Evolutionary conservation across 257 asterid genomes (phyloP), one percentile per base, ranked within the genome.

Genomic region (Nemophila menziesii): DNA sequence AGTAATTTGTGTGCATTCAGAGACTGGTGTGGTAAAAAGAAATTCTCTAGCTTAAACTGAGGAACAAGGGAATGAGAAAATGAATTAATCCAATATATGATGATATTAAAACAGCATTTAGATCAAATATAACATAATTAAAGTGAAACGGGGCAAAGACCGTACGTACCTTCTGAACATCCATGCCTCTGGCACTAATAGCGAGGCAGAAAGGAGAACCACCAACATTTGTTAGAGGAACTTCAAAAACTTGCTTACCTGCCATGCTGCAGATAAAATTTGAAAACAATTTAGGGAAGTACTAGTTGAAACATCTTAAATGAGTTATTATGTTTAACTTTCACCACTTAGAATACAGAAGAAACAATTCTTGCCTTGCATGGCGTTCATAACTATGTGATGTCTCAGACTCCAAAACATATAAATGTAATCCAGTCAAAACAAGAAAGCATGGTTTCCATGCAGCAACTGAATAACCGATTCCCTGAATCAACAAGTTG

Each of bases 381-480:
- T 93, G 79, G 46, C 94, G 93, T 46, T 78, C 94, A 65, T 90
- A 85, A 67, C 58, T 66, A 52, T 58, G 92, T 22, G 98, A 85
- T 40, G 71, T 52, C 71, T 90, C 89, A 45, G 98, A 78, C 62
- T 90, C 98, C 79, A 90, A 62, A 43, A 86, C 89, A 64, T 85
- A 90, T 52, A 90, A 80, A 67, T 81, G 49, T 37, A 90, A 59
- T 48, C 94, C 94, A 60, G 93, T 76, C 63, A 90, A 62, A 58
- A 76, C 87, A 63, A 90, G 77, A 71, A 64, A 81, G 58, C 94
- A 90, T 20, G 93, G 96, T 56, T 90, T 87, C 96, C 96, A 85
- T 19, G 87, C 68, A 43, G 98, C 98, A 70, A 85, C 75, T 11
- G 98, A 90, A 63, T 90, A 85, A 44, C 98, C 98, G 54, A 90